Percentiles rank a stretch among this genome's conserved stretches.
These are phyloP conservation scores for Heterobasidion annosum DNA, from an alignment of 1,284 basidiomycete species.

Conservation along the genomic window DNA sequence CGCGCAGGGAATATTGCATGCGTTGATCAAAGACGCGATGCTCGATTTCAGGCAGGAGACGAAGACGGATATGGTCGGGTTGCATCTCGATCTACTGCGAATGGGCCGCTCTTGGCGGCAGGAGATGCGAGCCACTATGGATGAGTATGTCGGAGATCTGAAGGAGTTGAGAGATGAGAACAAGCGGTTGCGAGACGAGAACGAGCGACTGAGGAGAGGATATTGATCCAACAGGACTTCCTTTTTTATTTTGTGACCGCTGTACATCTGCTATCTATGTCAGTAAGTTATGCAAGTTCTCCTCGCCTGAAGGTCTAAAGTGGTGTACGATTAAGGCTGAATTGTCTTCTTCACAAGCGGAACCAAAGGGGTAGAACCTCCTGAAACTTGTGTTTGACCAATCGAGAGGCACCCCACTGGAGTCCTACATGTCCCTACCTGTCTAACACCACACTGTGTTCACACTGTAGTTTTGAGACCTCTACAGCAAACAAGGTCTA, in stretches of 20 bases:
- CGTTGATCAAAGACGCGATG: conserved; percentile 60
- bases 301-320: no score
- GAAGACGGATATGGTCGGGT: conserved; percentile 54
- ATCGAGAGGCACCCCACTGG: no score
- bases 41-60: conserved; percentile 62
- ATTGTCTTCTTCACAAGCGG: no score
- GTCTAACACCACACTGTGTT: no score
- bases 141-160: conserved; percentile 48
- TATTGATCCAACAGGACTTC: conserved; percentile 21
- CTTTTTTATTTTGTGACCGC: not conserved
- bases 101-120: conserved; percentile 51
- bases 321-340: no score
- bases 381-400: no score
- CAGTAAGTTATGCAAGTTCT: no score
- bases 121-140: conserved; percentile 52
- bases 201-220: conserved; percentile 49
- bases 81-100: conserved; percentile 62
- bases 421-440: no score
- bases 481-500: no score
- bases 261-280: no score
- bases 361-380: no score
- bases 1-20: conserved; percentile 54
- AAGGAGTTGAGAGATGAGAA: conserved; percentile 32
- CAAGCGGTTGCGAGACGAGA: conserved; percentile 52
- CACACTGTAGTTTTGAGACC: no score